These are phyloP conservation scores for Suillus sp. DNA, from an alignment of 768 basidiomycete genomes.

Conservation along the genomic window DNA sequence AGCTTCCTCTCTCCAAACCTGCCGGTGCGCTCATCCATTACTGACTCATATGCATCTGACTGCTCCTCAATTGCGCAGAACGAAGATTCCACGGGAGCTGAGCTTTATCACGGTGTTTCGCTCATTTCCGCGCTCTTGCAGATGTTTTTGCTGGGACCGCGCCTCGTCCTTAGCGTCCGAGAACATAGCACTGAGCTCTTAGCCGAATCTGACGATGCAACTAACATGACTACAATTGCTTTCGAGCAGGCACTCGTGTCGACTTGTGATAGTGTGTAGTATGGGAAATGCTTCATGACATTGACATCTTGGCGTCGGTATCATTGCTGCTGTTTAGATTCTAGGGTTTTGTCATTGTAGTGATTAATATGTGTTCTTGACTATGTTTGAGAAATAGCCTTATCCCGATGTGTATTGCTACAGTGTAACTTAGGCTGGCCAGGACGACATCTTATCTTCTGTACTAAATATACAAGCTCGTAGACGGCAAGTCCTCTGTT, in stretches of 20 bases:
- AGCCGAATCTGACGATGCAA: neutral
- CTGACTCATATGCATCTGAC: neutral
- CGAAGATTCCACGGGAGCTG: neutral
- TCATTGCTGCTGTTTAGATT: neutral
- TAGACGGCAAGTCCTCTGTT: neutral
- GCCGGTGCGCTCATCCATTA: neutral
- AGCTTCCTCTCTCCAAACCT: neutral
- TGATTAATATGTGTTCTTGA: neutral
- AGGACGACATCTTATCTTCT: too few relatives aligned
- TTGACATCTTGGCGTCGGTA: neutral
- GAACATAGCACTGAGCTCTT: neutral
- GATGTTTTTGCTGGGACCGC: constrained; percentile 5
- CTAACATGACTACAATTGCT: neutral
- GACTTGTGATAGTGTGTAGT: neutral
- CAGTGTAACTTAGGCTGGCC: too few relatives aligned
- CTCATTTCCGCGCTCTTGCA: neutral
- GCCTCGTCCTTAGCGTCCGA: constrained; percentile 1
- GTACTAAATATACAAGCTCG: too few relatives aligned
- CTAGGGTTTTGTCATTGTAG: neutral
- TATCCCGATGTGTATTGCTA: too few relatives aligned
- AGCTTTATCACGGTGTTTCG: neutral
- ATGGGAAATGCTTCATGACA: neutral
- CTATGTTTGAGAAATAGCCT: neutral
- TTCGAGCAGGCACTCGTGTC: neutral
- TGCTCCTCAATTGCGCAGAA: neutral